Conservation (phyloP, 2,329 filamentous ascomycete genomes). For the Claviceps arundinis region DNA sequence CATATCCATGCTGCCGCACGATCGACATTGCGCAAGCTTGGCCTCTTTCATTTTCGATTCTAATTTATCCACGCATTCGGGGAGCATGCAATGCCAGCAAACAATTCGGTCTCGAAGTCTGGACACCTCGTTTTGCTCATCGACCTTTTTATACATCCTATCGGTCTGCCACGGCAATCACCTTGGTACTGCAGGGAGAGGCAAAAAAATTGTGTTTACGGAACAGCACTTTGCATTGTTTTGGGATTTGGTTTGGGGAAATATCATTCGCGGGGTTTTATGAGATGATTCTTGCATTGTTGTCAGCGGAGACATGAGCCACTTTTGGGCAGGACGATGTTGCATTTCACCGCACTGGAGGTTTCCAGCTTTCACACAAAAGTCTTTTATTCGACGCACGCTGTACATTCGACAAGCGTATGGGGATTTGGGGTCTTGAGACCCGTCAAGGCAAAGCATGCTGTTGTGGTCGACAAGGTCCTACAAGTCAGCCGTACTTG, state of each 20-base stretch:
- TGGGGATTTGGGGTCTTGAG: not conserved
- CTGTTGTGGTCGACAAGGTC: constrained; percentile 7
- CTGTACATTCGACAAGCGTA: not conserved
- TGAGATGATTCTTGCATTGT: constrained; percentile 25
- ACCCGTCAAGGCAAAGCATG: not conserved
- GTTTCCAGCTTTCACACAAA: not conserved
- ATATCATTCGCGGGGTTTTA: constrained; percentile 6
- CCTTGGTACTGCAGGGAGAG: constrained; percentile 7
- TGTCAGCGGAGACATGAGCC: constrained; percentile 22
- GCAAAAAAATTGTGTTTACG: constrained; percentile 9
- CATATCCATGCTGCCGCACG: not conserved
- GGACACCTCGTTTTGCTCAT: not conserved
- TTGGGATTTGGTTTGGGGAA: constrained; percentile 1
- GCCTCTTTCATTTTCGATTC: not conserved
- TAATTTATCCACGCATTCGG: constrained; percentile 1
- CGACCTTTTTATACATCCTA: not conserved
- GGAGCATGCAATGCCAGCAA: not conserved
- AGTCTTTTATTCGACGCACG: constrained; percentile 5
- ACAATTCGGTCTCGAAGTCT: not conserved
- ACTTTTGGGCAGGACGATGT: constrained; percentile 5
- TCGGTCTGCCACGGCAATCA: not conserved
- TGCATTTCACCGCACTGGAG: constrained; percentile 7
- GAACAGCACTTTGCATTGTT: constrained; percentile 16
- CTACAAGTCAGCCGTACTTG: constrained; percentile 8
- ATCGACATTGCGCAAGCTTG: not conserved